These are phyloP conservation scores for Nakazawaea molendinolei DNA, from an alignment of 805 yeast species.

Conservation along the genomic window DNA sequence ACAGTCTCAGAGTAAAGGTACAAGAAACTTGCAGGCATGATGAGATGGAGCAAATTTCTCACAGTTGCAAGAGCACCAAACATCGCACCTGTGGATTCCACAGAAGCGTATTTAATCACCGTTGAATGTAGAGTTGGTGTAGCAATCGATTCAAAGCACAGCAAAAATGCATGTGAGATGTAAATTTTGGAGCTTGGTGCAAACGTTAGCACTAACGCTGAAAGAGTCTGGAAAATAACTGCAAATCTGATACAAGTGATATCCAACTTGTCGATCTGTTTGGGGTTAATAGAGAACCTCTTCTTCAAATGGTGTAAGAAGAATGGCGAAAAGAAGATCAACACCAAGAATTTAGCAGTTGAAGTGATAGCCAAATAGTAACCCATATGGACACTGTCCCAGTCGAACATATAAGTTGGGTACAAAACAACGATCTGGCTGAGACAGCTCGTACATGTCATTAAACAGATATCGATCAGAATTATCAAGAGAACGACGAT, in stretches of 20 bases:
- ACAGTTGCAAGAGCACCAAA: constrained; percentile 66
- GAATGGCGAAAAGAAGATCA: constrained; percentile 48
- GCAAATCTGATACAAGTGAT: constrained; percentile 28
- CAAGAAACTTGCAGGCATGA: constrained; percentile 43
- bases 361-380: constrained; percentile 47
- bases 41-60: constrained; percentile 41
- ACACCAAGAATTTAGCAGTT: constrained; percentile 37
- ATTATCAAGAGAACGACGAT: constrained; percentile 44
- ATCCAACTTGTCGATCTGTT: constrained; percentile 50
- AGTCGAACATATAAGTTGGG: constrained; percentile 43
- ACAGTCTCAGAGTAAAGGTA: constrained; percentile 42
- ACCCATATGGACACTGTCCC: constrained; percentile 52
- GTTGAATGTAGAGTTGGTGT: constrained; percentile 58
- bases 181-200: constrained; percentile 6
- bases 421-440: constrained; percentile 41
- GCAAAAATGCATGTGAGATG: constrained; percentile 7
- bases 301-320: constrained; percentile 30
- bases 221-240: constrained; percentile 8
- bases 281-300: constrained; percentile 26
- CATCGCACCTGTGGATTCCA: constrained; percentile 58
- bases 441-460: constrained; percentile 32
- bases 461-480: constrained; percentile 35
- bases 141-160: constrained; percentile 36
- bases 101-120: constrained; percentile 54
- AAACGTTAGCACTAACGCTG: constrained; percentile 8